These are phyloP conservation scores for Sergeia podlipaevii DNA, from an alignment of 208 protist genomes.

Conservation along the genomic window DNA sequence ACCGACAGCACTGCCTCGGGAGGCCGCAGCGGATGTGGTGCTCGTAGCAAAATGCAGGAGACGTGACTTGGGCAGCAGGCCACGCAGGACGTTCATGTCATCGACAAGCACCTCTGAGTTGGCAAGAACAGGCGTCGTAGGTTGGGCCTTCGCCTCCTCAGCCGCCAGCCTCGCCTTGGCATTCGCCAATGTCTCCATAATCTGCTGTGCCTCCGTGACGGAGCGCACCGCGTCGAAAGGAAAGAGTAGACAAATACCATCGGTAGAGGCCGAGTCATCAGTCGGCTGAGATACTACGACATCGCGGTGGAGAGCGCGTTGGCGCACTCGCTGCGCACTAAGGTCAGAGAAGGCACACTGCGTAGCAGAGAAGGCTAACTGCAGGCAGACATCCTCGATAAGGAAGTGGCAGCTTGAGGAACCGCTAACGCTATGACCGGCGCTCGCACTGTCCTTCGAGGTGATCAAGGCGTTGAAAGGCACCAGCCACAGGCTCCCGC, in stretches of 20 bases:
- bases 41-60: constrained; percentile 21
- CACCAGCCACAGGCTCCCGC: constrained; percentile 67
- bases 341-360: constrained; percentile 71
- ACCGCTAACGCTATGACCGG: no score
- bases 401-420: constrained; percentile 63
- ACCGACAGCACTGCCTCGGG: constrained; percentile 14
- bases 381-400: constrained; percentile 77
- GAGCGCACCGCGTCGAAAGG: constrained; percentile 65
- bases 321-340: constrained; percentile 45
- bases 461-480: constrained; percentile 88
- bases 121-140: constrained; percentile 22
- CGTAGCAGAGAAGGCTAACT: constrained; percentile 80
- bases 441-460: no score
- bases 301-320: constrained; percentile 54
- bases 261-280: constrained; percentile 11
- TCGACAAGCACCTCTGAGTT: constrained; percentile 45
- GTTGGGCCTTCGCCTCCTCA: no score
- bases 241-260: constrained; percentile 31
- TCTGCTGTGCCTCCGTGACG: constrained; percentile 34
- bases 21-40: constrained; percentile 12
- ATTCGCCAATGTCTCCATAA: constrained; percentile 12
- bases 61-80: constrained; percentile 28
- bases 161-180: background rate
- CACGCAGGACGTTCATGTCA: constrained; percentile 40
- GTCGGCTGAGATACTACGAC: constrained; percentile 66